These are phyloP conservation scores for Mikania micrantha DNA, from an alignment of 129 eudicot species.

Conservation along the genomic window DNA sequence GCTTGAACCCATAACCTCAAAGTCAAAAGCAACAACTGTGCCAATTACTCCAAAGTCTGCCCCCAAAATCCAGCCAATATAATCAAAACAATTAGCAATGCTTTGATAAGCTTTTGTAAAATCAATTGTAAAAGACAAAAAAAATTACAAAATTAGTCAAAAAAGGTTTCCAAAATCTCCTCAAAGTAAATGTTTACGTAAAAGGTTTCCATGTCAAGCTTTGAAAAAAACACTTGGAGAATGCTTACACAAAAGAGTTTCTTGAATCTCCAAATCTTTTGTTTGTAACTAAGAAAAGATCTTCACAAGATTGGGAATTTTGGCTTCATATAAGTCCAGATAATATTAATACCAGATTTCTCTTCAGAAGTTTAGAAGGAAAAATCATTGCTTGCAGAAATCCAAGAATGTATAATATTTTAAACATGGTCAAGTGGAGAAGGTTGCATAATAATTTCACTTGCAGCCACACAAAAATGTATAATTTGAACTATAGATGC, in stretches of 20 bases:
- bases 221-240: background rate
- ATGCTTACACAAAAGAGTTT: background rate
- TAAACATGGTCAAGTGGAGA: background rate
- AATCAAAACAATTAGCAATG: background rate
- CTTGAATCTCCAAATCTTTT: background rate
- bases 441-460: conserved; percentile 1
- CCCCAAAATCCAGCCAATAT: background rate
- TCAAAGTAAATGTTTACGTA: background rate
- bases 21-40: too few species aligned
- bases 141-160: background rate
- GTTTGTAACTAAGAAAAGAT: background rate
- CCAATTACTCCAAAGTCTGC: too few species aligned
- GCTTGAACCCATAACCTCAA: too few species aligned
- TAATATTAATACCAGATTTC: background rate
- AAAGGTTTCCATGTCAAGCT: background rate
- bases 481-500: background rate
- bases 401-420: too few species aligned
- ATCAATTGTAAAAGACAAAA: too few species aligned
- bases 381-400: background rate
- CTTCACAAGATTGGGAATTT: background rate
- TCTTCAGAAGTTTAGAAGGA: background rate
- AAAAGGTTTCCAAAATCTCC: background rate
- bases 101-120: background rate
- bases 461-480: background rate
- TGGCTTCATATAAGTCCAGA: background rate